phyloP scores from a whole-genome alignment of 1,284 basidiomycete species.

The Trichosporon asahii region DNA sequence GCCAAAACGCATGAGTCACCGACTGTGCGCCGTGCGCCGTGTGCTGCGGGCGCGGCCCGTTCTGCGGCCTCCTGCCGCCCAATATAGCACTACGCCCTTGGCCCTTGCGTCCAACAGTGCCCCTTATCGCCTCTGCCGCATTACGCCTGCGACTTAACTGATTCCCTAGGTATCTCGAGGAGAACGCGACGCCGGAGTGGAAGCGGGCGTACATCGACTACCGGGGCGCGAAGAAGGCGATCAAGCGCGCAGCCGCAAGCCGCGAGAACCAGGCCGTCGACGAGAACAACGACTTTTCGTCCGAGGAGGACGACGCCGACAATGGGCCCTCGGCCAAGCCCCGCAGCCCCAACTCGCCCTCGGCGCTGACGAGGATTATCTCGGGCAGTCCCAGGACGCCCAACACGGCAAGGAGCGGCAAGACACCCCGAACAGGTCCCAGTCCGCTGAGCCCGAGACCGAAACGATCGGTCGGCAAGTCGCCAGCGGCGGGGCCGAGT shows the following conservation, averaged over 20 bases:
- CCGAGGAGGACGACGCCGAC: conserved; percentile 47
- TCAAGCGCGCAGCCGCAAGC: conserved; percentile 44
- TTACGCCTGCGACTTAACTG: no score
- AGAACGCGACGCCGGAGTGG: conserved; percentile 52
- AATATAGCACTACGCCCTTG: no score
- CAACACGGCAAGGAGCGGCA: not conserved
- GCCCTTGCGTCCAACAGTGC: no score
- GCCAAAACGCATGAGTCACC: not conserved
- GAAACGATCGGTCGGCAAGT: not conserved
- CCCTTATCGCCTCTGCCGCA: not conserved
- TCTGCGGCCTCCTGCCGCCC: no score
- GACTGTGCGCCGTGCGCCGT: not conserved
- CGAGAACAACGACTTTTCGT: conserved; percentile 31
- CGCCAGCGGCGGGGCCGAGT: not conserved
- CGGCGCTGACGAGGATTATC: not conserved
- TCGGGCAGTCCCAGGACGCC: not conserved
- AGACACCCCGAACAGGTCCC: not conserved
- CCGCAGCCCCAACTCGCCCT: not conserved
- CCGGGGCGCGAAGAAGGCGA: conserved; percentile 50
- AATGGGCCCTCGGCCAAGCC: conserved; percentile 33
- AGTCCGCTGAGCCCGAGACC: not conserved
- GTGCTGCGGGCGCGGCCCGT: no score
- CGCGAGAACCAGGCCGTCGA: conserved; percentile 29
- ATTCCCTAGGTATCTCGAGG: conserved; percentile 44
- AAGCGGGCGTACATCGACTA: conserved; percentile 53